Percentiles rank a stretch among this genome's conserved stretches.
phyloP scores from a whole-genome alignment of 106 monocot genomes.

The Dioscorea alata region DNA sequence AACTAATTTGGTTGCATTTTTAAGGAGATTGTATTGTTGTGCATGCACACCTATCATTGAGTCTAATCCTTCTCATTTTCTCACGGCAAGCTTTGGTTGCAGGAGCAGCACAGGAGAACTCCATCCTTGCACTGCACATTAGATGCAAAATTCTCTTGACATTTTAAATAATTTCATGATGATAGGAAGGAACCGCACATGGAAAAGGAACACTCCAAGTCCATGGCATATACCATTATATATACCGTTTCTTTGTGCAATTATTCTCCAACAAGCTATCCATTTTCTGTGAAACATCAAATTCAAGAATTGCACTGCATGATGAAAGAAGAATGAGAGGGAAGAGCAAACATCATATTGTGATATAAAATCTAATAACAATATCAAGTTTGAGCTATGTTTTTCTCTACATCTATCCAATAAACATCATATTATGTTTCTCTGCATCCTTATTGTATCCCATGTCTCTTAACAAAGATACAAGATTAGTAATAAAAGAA shows the following conservation, averaged over 20 bases:
- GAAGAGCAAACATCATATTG: no score
- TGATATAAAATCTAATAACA: neutral
- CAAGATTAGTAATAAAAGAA: no score
- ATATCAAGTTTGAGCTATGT: neutral
- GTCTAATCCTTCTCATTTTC: conserved; percentile 52
- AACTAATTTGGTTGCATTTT: neutral
- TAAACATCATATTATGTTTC: no score
- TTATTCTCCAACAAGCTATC: neutral
- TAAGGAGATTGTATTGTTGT: neutral
- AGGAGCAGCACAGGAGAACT: conserved; percentile 33
- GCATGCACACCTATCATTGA: conserved; percentile 40
- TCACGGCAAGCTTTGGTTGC: conserved; percentile 60
- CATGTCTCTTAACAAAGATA: neutral
- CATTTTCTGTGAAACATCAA: neutral
- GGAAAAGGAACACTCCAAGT: no score
- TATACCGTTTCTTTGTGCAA: no score
- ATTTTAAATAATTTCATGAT: neutral
- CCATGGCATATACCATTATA: no score
- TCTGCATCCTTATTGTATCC: neutral
- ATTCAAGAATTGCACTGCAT: neutral
- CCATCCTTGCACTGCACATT: conserved; percentile 27
- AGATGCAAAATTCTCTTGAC: neutral
- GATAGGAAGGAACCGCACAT: no score
- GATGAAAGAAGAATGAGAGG: no score
- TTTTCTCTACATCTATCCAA: neutral